Evolutionary conservation across 805 yeast genomes (phyloP).

Genomic region (Martiniozyma abietophila): DNA sequence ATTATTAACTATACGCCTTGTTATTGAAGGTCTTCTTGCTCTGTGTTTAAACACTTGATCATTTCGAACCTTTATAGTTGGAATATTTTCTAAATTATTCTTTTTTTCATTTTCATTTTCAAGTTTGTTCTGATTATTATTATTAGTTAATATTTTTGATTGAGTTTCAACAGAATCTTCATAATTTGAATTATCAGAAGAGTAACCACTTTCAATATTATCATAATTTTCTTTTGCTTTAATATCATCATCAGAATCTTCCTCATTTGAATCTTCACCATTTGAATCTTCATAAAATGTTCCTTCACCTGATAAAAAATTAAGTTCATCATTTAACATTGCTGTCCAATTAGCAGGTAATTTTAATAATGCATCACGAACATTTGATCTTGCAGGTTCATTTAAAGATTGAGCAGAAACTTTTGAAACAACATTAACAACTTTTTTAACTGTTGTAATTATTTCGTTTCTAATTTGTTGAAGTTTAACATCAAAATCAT

Average conservation of each 20-base stretch:
- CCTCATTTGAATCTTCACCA: constrained; percentile 10
- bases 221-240: constrained; percentile 11
- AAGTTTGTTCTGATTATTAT: too few species aligned
- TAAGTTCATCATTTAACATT: constrained; percentile 14
- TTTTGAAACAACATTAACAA: constrained; percentile 75
- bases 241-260: constrained; percentile 10
- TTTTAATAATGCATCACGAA: constrained; percentile 66
- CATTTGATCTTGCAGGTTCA: constrained; percentile 70
- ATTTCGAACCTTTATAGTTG: constrained; percentile 10
- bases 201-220: constrained; percentile 14
- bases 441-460: constrained; percentile 80
- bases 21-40: constrained; percentile 13
- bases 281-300: neutral
- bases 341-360: constrained; percentile 68
- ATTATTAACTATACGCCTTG: constrained; percentile 23
- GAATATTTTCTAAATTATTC: constrained; percentile 1
- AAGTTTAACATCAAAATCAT: constrained; percentile 18
- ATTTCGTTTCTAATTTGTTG: constrained; percentile 68
- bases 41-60: constrained; percentile 10
- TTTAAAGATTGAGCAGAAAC: constrained; percentile 71
- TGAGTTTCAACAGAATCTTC: constrained; percentile 12
- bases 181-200: constrained; percentile 4
- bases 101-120: constrained; percentile 12
- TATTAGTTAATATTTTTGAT: constrained; percentile 18
- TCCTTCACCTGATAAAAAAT: constrained; percentile 7